Conservation (phyloP, 345 rosid species). For the Jatropha curcas region DNA sequence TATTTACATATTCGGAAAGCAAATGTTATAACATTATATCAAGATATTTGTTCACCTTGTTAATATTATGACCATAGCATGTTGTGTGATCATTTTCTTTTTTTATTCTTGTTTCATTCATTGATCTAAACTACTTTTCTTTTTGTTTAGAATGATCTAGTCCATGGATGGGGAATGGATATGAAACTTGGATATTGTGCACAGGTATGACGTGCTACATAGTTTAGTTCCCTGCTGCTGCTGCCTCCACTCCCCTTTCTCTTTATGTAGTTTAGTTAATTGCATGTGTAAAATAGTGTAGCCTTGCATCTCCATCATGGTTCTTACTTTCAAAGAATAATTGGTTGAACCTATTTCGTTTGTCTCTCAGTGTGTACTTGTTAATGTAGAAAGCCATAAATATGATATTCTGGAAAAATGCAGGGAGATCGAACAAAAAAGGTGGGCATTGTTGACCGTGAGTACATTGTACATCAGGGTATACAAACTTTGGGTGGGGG, state of each 20-base stretch:
- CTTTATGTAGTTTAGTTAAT: not conserved
- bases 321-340: not conserved
- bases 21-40: not conserved
- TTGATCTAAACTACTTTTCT: not conserved
- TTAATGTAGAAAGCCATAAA: not conserved
- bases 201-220: slow-evolving; percentile 50
- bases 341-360: no score
- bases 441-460: slow-evolving; percentile 85
- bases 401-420: not conserved
- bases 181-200: slow-evolving; percentile 98
- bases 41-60: no score
- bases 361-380: not conserved
- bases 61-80: not conserved
- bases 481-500: slow-evolving; percentile 86
- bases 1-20: not conserved
- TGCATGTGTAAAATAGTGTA: not conserved
- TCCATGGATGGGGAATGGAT: slow-evolving; percentile 99
- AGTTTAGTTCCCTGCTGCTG: no score
- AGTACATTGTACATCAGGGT: slow-evolving; percentile 82
- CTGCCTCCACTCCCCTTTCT: no score
- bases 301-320: not conserved
- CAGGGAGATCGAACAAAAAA: slow-evolving; percentile 92
- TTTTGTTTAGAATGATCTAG: slow-evolving; percentile 78
- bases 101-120: not conserved
- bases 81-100: no score